These are phyloP conservation scores for Limtongozyma cylindracea DNA, from an alignment of 805 yeast genomes.

Conservation along the genomic window DNA sequence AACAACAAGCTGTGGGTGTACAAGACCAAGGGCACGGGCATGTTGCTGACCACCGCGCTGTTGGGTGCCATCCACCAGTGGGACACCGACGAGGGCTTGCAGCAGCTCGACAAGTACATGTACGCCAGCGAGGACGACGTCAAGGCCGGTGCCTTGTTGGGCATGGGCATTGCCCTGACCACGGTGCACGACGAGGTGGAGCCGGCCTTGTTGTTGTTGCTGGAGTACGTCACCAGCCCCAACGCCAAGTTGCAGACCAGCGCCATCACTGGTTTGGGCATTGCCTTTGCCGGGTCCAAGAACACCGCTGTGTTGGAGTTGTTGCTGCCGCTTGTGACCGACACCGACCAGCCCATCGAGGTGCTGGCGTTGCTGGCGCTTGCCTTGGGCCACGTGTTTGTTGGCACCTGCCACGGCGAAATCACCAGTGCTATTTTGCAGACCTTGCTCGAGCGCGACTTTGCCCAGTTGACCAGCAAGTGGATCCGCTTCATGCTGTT, in stretches of 20 bases:
- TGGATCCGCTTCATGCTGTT: constrained; percentile 81
- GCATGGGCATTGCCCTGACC: constrained; percentile 78
- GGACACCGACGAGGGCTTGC: constrained; percentile 78
- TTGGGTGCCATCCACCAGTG: constrained; percentile 79
- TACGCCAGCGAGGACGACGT: constrained; percentile 70
- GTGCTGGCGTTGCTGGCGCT: constrained; percentile 69
- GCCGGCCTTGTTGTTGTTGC: constrained; percentile 67
- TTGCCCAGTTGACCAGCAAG: constrained; percentile 51
- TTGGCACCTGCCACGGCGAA: constrained; percentile 90
- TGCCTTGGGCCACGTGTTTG: constrained; percentile 83
- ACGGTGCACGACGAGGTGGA: constrained; percentile 94
- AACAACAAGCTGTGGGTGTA: constrained; percentile 67
- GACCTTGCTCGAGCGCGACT: constrained; percentile 68
- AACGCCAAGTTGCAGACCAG: constrained; percentile 45
- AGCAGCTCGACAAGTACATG: constrained; percentile 66
- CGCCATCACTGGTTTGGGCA: constrained; percentile 76
- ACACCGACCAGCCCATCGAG: constrained; percentile 49
- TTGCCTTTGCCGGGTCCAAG: constrained; percentile 86
- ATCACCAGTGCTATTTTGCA: constrained; percentile 81
- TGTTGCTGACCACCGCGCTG: constrained; percentile 79
- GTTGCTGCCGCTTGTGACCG: constrained; percentile 63
- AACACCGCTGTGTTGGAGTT: constrained; percentile 62
- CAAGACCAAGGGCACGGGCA: constrained; percentile 78
- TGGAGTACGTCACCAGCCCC: constrained; percentile 51
- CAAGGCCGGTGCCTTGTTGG: constrained; percentile 90